These are phyloP conservation scores for Noccaea bulbosa DNA, from an alignment of 345 rosid genomes.

Conservation along the genomic window DNA sequence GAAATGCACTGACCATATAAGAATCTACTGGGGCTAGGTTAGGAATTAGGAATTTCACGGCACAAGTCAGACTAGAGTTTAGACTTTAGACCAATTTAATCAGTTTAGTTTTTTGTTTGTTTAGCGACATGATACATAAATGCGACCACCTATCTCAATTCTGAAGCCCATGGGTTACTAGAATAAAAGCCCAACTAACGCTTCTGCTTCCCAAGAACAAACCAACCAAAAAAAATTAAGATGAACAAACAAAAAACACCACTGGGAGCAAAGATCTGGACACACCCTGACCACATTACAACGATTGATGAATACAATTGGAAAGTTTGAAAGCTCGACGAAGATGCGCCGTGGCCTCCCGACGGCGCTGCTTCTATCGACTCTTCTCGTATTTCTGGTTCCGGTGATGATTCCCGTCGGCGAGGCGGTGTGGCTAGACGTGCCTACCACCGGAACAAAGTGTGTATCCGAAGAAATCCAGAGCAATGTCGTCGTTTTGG, in stretches of 20 bases:
- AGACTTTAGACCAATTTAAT: too few species aligned
- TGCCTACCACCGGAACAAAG: conserved; percentile 84
- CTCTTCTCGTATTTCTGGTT: conserved; percentile 12
- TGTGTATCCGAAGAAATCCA: conserved; percentile 97
- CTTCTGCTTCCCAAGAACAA: background rate
- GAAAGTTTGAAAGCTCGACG: conserved; percentile 20
- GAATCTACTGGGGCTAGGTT: background rate
- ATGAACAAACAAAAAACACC: background rate
- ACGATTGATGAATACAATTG: conserved; percentile 20
- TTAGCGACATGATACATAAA: too few species aligned
- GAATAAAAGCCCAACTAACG: conserved; percentile 19
- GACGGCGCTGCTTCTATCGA: background rate
- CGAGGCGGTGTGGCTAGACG: conserved; percentile 74
- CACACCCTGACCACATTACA: conserved; percentile 12
- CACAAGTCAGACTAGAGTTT: too few species aligned
- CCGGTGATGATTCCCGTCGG: conserved; percentile 14
- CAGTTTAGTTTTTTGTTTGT: too few species aligned
- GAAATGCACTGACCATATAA: too few species aligned
- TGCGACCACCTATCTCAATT: background rate
- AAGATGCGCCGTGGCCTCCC: conserved; percentile 13
- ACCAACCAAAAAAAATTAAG: background rate
- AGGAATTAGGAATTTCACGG: background rate
- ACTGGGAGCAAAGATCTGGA: conserved; percentile 22
- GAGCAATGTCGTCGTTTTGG: conserved; percentile 76
- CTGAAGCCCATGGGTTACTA: background rate